Evolutionary conservation across 2,329 filamentous ascomycete genomes (phyloP), one percentile per base, ranked within the genome.

Genomic region (Cladobotryum protrusum): DNA sequence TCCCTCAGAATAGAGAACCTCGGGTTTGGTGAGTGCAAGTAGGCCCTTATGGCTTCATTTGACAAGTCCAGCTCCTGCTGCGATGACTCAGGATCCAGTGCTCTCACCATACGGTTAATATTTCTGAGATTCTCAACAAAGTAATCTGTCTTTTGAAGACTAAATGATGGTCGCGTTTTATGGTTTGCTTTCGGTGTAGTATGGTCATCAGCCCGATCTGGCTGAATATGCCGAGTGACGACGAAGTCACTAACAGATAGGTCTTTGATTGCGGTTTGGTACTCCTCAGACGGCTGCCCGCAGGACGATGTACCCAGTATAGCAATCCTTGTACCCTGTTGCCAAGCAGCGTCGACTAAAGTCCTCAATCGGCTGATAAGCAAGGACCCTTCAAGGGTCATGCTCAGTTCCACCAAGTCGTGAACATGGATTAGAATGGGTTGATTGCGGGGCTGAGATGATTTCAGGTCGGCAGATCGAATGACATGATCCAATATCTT

Each of bases 331-430:
- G 83, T 78, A 4, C 90, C 90, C 36, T 81, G 76, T 48, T 78
- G 76, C 74, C 91, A 86, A 51, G 85, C 77, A 52, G 80, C 78
- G 59, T 91, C 85, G 20, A 95, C 81, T 6, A 86, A 74, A 43
- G 80, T 77, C 47, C 87, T 82, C 12, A 99, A 70, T 52, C 85
- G 82, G 37, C 75, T 72, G 7, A 96, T 70, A 32, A 97, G 78
- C 18, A 79, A 76, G 2, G 79, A 75, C 11, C 89, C 89, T 51
- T 89, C 82, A 5, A 78, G 66, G 1, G 86, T 84, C 61, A 79
- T 78, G 58, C 78, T 81, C 8, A 99, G 74, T 55, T 95, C 88
- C 47, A 87, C 82, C 60, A 89, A 87, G 63, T 97, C 89, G 62
- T 87, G 81, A 12, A 96, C 71, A 58, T 89, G 89, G 36, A 95